These are phyloP conservation scores for Glutinoglossum americanum DNA, from an alignment of 495 filamentous ascomycete genomes.

Conservation along the genomic window DNA sequence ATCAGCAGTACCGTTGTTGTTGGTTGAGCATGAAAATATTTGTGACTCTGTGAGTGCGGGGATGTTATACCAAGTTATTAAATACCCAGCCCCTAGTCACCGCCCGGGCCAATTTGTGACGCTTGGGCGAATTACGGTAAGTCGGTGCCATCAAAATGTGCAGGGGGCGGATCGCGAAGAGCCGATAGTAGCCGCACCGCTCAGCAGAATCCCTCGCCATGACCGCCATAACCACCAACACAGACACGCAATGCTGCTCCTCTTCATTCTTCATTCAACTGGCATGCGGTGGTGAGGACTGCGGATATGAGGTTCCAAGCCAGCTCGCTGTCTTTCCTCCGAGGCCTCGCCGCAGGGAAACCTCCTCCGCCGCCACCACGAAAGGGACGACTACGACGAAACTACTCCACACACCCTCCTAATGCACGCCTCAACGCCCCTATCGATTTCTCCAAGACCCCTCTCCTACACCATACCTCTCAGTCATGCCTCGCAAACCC, in stretches of 20 bases:
- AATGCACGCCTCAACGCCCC: constrained; percentile 56
- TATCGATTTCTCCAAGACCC: constrained; percentile 67
- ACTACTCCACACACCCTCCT: constrained; percentile 20
- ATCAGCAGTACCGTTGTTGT: too few relatives aligned
- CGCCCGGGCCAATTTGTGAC: too few relatives aligned
- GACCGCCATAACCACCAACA: too few relatives aligned
- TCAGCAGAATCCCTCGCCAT: neutral
- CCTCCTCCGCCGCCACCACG: neutral
- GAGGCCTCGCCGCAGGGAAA: neutral
- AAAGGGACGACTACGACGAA: neutral
- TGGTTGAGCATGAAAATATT: too few relatives aligned
- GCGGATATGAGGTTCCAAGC: neutral
- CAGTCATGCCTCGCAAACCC: constrained; percentile 43
- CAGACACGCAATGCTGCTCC: too few relatives aligned
- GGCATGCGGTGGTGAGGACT: neutral
- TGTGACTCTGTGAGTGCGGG: too few relatives aligned
- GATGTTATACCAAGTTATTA: too few relatives aligned
- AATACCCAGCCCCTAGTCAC: too few relatives aligned
- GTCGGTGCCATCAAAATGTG: too few relatives aligned
- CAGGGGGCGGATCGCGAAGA: neutral
- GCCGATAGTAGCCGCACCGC: neutral
- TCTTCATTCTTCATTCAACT: neutral
- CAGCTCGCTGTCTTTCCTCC: neutral
- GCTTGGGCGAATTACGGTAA: too few relatives aligned
- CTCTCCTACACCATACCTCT: constrained; percentile 60